Evolutionary conservation across 768 basidiomycete species (phyloP).

Genomic region (Lactarius quietus): DNA sequence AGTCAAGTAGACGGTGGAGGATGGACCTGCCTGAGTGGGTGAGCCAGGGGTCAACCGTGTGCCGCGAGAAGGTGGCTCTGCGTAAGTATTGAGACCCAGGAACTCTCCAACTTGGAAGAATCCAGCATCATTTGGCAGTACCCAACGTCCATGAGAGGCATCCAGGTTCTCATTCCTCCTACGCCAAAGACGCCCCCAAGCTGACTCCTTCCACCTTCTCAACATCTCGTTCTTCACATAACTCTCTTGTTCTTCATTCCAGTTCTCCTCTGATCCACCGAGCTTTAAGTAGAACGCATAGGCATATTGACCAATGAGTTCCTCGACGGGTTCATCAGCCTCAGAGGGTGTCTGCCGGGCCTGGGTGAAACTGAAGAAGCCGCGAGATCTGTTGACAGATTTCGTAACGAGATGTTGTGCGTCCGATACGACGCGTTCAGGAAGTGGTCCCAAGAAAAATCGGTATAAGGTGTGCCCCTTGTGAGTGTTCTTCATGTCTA

Average conservation of each 20-base stretch:
- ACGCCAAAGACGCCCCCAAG: conserved; percentile 48
- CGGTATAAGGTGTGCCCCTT: conserved; percentile 44
- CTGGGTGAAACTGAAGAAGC: conserved; percentile 27
- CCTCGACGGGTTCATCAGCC: conserved; percentile 40
- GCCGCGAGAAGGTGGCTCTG: conserved; percentile 32
- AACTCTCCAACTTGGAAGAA: conserved; percentile 79
- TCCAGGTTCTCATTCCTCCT: conserved; percentile 35
- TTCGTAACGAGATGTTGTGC: conserved; percentile 15
- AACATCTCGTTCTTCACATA: conserved; percentile 54
- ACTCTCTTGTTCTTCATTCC: conserved; percentile 55
- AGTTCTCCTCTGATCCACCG: conserved; percentile 64
- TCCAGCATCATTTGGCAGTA: conserved; percentile 57
- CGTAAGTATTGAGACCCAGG: conserved; percentile 61
- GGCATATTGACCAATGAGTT: conserved; percentile 58
- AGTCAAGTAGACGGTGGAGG: conserved; percentile 2
- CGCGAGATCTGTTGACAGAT: conserved; percentile 22
- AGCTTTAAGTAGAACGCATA: conserved; percentile 57
- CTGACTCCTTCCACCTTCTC: conserved; percentile 58
- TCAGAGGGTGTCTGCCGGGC: conserved; percentile 28
- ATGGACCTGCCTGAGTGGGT: conserved; percentile 1
- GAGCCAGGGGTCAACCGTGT: background rate
- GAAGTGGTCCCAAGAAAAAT: conserved; percentile 75
- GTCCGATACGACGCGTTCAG: conserved; percentile 51
- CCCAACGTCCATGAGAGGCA: conserved; percentile 27
- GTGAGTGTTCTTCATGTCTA: conserved; percentile 5